phyloP scores from a whole-genome alignment of 1,284 basidiomycete genomes.

The Grifola frondosa region DNA sequence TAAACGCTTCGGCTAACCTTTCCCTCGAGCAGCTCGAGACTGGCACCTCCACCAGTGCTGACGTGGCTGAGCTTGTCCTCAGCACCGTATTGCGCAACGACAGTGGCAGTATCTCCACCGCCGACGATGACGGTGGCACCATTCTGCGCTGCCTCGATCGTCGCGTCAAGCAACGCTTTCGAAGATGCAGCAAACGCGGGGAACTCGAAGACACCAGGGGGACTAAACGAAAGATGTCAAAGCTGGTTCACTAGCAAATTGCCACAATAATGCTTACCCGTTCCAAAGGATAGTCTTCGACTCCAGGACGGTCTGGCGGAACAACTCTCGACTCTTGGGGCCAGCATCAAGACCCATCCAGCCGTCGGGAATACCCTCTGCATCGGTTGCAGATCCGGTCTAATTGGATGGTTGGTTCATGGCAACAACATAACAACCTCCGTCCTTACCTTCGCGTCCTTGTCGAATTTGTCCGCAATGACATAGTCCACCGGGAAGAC shows the following conservation, averaged over 20 bases:
- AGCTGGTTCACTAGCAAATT: neutral
- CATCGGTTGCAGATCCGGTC: slow-evolving; percentile 77
- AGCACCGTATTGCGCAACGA: slow-evolving; percentile 78
- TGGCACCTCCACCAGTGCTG: slow-evolving; percentile 95
- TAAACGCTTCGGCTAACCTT: slow-evolving; percentile 57
- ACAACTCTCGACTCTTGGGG: slow-evolving; percentile 79
- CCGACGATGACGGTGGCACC: slow-evolving; percentile 94
- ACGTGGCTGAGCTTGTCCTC: slow-evolving; percentile 95
- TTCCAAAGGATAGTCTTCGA: slow-evolving; percentile 99
- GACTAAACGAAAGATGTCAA: slow-evolving; percentile 47
- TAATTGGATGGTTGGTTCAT: slow-evolving; percentile 34
- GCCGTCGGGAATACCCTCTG: slow-evolving; percentile 86
- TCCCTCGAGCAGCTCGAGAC: slow-evolving; percentile 94
- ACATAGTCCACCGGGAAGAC: slow-evolving; percentile 96
- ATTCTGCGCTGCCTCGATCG: slow-evolving; percentile 83
- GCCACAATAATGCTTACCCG: slow-evolving; percentile 50
- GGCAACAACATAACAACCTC: too few species aligned
- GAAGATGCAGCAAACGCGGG: slow-evolving; percentile 88
- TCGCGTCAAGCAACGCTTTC: slow-evolving; percentile 82
- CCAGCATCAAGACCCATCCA: slow-evolving; percentile 97
- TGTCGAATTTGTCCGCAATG: slow-evolving; percentile 94
- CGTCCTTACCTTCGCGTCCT: slow-evolving; percentile 83
- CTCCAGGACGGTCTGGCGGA: slow-evolving; percentile 78
- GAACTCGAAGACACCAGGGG: slow-evolving; percentile 98
- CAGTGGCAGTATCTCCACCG: slow-evolving; percentile 91